phyloP scores from a whole-genome alignment of 805 yeast species.

The Cyberlindnera amylophila region DNA sequence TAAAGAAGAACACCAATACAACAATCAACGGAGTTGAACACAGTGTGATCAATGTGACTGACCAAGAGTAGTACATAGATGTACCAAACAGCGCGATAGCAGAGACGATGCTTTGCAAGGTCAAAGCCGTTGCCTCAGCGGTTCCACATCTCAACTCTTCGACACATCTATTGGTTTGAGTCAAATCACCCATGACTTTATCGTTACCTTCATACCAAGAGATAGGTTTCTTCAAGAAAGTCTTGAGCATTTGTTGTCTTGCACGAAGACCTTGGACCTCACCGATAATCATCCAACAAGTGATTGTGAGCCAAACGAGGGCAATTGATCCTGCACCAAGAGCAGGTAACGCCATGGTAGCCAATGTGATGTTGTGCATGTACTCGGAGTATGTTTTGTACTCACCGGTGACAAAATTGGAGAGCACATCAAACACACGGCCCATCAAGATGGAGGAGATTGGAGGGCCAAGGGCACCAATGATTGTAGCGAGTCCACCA shows the following conservation, averaged over 20 bases:
- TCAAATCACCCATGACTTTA: constrained; percentile 57
- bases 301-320: constrained; percentile 50
- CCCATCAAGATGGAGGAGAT: constrained; percentile 65
- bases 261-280: constrained; percentile 63
- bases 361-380: constrained; percentile 34
- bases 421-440: constrained; percentile 47
- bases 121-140: constrained; percentile 60
- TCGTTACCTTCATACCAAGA: constrained; percentile 61
- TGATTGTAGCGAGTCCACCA: constrained; percentile 37
- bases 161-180: constrained; percentile 65
- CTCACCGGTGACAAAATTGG: constrained; percentile 31
- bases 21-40: constrained; percentile 70
- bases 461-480: constrained; percentile 58
- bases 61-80: constrained; percentile 80
- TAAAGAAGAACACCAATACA: constrained; percentile 43
- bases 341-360: constrained; percentile 39
- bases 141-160: constrained; percentile 69
- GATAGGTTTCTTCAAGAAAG: constrained; percentile 43
- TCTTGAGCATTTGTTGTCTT: constrained; percentile 41
- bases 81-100: constrained; percentile 53
- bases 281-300: constrained; percentile 66
- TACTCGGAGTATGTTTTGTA: constrained; percentile 31
- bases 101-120: constrained; percentile 51
- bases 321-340: constrained; percentile 45
- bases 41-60: constrained; percentile 72